phyloP scores from a whole-genome alignment of 225 moss, liverwort and hornwort species.

The Polytrichum formosum region DNA sequence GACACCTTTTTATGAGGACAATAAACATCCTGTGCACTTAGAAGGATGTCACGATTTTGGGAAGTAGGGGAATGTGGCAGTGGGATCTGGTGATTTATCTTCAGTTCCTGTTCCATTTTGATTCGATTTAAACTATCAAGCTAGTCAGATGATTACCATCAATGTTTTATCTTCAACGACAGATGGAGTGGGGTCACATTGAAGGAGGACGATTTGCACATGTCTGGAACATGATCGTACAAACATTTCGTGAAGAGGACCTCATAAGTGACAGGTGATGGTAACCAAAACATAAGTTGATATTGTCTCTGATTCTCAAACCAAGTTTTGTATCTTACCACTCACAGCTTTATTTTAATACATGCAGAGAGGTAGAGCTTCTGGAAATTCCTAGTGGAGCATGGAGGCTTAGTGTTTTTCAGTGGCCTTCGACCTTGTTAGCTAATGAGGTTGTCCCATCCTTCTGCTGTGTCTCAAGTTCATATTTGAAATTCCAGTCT shows the following conservation, averaged over 20 bases:
- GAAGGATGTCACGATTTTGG: too few species aligned
- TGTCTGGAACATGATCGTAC: slow-evolving; percentile 80
- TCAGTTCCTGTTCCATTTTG: too few species aligned
- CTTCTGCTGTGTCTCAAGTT: too few species aligned
- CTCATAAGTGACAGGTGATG: slow-evolving; percentile 67
- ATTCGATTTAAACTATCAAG: not conserved
- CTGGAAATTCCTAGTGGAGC: slow-evolving; percentile 62
- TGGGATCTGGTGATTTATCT: too few species aligned
- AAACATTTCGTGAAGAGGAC: slow-evolving; percentile 82
- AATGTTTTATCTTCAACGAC: not conserved
- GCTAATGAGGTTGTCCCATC: slow-evolving; percentile 65
- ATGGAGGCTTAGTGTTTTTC: slow-evolving; percentile 79
- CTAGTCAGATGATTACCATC: not conserved
- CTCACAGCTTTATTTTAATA: slow-evolving; percentile 3
- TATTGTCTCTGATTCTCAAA: not conserved
- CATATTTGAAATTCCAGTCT: too few species aligned
- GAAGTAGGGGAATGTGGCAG: too few species aligned
- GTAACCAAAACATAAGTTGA: too few species aligned
- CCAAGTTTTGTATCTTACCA: not conserved
- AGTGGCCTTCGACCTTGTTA: slow-evolving; percentile 84
- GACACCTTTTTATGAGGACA: too few species aligned
- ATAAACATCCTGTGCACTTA: too few species aligned
- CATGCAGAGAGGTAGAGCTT: slow-evolving; percentile 45
- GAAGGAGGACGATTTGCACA: slow-evolving; percentile 74
- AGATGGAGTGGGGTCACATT: slow-evolving; percentile 51